These are phyloP conservation scores for Alnus glutinosa DNA, from an alignment of 306 rosid species.

Conservation along the genomic window DNA sequence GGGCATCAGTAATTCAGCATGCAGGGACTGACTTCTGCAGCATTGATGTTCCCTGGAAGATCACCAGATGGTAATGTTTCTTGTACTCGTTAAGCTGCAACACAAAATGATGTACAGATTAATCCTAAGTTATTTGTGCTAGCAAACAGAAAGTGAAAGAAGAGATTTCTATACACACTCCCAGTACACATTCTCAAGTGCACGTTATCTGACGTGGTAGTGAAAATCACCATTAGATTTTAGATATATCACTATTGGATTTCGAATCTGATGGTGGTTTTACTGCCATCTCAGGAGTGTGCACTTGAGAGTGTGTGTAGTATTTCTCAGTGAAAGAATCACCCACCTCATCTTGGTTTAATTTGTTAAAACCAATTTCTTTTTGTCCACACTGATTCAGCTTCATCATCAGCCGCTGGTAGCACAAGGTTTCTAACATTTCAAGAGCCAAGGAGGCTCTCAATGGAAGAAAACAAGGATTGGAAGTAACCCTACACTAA, in stretches of 20 bases:
- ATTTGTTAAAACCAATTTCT: conserved; percentile 61
- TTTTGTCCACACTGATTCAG: conserved; percentile 62
- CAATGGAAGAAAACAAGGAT: conserved; percentile 61
- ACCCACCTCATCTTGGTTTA: conserved; percentile 50
- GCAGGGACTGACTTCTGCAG: conserved; percentile 45
- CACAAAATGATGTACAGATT: not conserved
- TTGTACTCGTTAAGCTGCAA: conserved; percentile 50
- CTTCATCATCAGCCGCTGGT: conserved; percentile 68
- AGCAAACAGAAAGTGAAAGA: not conserved
- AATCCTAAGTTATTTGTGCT: not conserved
- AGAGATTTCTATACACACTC: too few relatives aligned
- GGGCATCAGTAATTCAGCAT: conserved; percentile 28
- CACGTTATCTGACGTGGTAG: rapidly evolving
- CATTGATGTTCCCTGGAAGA: conserved; percentile 71
- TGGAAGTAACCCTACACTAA: conserved; percentile 70
- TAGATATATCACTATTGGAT: too few relatives aligned
- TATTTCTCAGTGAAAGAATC: not conserved
- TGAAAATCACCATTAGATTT: too few relatives aligned
- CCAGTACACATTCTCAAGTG: too few relatives aligned
- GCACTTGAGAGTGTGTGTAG: too few relatives aligned
- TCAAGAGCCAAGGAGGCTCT: conserved; percentile 51
- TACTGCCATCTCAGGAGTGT: too few relatives aligned
- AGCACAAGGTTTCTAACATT: conserved; percentile 56
- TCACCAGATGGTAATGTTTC: conserved; percentile 68
- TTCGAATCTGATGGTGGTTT: too few relatives aligned